Evolutionary conservation across 148 eudicot genomes (phyloP).

Genomic region (Rhododendron simsii): DNA sequence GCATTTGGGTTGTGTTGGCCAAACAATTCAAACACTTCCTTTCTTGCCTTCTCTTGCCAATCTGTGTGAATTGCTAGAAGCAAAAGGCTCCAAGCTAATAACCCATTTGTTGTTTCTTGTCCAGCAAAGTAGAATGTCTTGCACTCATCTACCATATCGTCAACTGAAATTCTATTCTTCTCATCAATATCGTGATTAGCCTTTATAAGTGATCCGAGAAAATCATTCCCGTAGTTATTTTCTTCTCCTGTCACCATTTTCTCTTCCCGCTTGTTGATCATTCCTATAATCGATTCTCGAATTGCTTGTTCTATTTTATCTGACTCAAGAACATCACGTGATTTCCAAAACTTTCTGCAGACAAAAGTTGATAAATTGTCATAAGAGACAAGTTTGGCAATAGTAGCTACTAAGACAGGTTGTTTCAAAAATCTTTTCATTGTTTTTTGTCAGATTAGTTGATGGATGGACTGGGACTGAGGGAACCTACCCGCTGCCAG

Average conservation of each 20-base stretch:
- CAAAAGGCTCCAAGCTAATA: background rate
- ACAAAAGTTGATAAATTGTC: background rate
- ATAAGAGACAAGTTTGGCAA: background rate
- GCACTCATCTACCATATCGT: background rate
- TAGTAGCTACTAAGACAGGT: background rate
- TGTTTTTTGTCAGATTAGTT: background rate
- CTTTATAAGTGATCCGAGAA: conserved; percentile 3
- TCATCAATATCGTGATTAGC: background rate
- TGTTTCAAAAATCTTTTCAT: background rate
- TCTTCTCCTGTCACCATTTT: background rate
- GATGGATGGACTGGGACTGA: background rate
- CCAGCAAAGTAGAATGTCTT: background rate
- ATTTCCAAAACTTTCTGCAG: background rate
- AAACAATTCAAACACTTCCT: conserved; percentile 6
- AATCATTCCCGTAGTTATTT: background rate
- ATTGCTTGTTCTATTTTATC: background rate
- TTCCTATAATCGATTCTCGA: background rate
- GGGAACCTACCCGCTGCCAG: background rate
- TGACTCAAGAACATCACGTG: background rate
- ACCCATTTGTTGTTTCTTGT: conserved; percentile 2
- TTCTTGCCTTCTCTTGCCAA: conserved; percentile 14
- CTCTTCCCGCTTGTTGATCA: background rate
- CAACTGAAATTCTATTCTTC: background rate
- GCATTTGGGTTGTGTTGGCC: conserved; percentile 1
- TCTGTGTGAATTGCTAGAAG: conserved; percentile 11